These are phyloP conservation scores for Beauveria australis DNA, from an alignment of 2,329 filamentous ascomycete species.

Conservation along the genomic window DNA sequence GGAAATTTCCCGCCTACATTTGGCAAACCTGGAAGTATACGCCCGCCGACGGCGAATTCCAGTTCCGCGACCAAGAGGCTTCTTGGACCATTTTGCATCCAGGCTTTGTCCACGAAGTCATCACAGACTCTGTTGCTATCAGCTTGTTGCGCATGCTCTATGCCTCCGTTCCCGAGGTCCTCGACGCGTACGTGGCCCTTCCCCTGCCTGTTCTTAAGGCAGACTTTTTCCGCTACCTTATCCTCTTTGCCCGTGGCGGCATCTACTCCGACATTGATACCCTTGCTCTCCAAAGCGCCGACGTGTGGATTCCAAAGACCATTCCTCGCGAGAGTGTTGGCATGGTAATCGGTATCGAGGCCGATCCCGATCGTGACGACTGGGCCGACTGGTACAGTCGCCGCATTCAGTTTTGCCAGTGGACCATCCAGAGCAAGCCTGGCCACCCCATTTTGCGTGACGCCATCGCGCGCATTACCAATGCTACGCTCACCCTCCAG, in stretches of 20 bases:
- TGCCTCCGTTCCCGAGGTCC: constrained; percentile 68
- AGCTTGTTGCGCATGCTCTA: constrained; percentile 82
- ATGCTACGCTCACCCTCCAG: constrained; percentile 70
- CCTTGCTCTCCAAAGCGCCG: constrained; percentile 68
- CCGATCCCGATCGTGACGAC: constrained; percentile 84
- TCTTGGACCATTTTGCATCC: constrained; percentile 86
- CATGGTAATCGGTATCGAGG: constrained; percentile 89
- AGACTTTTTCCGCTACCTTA: constrained; percentile 71
- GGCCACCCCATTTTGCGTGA: constrained; percentile 88
- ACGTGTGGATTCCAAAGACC: constrained; percentile 76
- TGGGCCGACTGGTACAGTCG: constrained; percentile 96
- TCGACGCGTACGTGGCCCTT: constrained; percentile 66
- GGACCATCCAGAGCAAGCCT: constrained; percentile 94
- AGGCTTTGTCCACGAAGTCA: constrained; percentile 90
- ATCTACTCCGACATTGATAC: constrained; percentile 93
- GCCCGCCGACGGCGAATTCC: constrained; percentile 68
- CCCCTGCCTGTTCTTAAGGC: constrained; percentile 70
- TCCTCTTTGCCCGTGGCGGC: constrained; percentile 52
- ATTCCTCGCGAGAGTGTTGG: constrained; percentile 74
- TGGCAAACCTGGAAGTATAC: constrained; percentile 98
- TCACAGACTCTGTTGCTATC: constrained; percentile 80
- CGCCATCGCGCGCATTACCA: constrained; percentile 77
- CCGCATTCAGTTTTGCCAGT: constrained; percentile 96
- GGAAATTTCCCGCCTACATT: constrained; percentile 92
- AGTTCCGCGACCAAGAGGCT: constrained; percentile 75